These are phyloP conservation scores for Candida alai DNA, from an alignment of 805 yeast genomes.

Conservation along the genomic window DNA sequence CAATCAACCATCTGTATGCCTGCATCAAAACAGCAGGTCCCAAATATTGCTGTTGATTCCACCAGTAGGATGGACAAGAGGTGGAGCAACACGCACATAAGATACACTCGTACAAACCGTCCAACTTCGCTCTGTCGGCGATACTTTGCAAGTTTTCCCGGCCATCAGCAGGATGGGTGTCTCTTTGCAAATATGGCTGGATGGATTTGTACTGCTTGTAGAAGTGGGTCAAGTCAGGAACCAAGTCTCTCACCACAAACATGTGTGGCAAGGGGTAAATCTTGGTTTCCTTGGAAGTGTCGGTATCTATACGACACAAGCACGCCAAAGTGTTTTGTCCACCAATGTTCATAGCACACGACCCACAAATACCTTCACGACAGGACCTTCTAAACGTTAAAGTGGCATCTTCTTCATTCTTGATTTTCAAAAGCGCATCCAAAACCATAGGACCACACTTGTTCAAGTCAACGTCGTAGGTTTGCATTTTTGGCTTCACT, in stretches of 20 bases:
- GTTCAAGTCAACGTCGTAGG: slow-evolving; percentile 81
- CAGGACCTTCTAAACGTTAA: slow-evolving; percentile 97
- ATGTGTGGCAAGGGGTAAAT: slow-evolving; percentile 97
- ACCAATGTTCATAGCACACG: slow-evolving; percentile 99
- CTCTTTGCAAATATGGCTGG: slow-evolving; percentile 92
- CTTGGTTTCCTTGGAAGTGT: slow-evolving; percentile 69
- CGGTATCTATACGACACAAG: slow-evolving; percentile 86
- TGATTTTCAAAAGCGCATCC: slow-evolving; percentile 91
- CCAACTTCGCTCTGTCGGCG: slow-evolving; percentile 92
- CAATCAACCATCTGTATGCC: slow-evolving; percentile 98
- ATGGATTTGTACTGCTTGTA: slow-evolving; percentile 98
- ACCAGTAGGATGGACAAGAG: slow-evolving; percentile 99
- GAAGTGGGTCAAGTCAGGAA: slow-evolving; percentile 95
- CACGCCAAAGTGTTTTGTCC: slow-evolving; percentile 97
- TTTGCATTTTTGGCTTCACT: slow-evolving; percentile 81
- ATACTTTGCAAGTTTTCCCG: slow-evolving; percentile 87
- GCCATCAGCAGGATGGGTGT: slow-evolving; percentile 78
- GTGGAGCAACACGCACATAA: slow-evolving; percentile 99
- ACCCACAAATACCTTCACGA: slow-evolving; percentile 99
- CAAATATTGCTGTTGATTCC: slow-evolving; percentile 98
- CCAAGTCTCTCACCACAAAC: slow-evolving; percentile 95
- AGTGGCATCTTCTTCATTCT: slow-evolving; percentile 94
- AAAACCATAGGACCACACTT: slow-evolving; percentile 97
- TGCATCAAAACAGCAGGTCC: slow-evolving; percentile 99
- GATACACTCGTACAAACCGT: slow-evolving; percentile 96